These are phyloP conservation scores for Moricandia arvensis DNA, from an alignment of 345 rosid genomes.

Conservation along the genomic window DNA sequence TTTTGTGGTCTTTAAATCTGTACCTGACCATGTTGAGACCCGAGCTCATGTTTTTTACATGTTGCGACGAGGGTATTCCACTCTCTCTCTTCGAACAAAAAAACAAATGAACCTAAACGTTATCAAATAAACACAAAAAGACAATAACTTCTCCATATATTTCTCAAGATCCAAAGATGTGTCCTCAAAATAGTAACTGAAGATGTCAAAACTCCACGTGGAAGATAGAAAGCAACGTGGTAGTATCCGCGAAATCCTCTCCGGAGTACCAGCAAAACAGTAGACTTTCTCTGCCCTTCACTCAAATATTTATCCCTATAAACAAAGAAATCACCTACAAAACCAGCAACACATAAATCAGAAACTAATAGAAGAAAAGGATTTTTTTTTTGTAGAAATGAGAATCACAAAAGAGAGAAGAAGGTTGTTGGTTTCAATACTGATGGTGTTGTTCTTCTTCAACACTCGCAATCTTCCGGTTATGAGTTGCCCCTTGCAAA, in stretches of 20 bases:
- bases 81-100: too few relatives aligned
- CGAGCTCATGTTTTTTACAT: too few relatives aligned
- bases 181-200: slow-evolving; percentile 32
- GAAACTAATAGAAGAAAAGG: not conserved
- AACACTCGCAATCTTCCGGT: slow-evolving; percentile 22
- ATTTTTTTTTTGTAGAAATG: slow-evolving; percentile 1
- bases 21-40: too few relatives aligned
- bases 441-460: slow-evolving; percentile 26
- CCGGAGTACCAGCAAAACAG: slow-evolving; percentile 19
- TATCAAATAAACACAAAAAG: slow-evolving; percentile 7
- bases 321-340: slow-evolving; percentile 3
- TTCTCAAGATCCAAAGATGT: slow-evolving; percentile 27
- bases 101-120: not conserved
- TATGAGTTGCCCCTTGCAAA: slow-evolving; percentile 9
- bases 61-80: too few relatives aligned
- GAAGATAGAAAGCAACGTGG: not conserved
- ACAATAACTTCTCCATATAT: slow-evolving; percentile 6
- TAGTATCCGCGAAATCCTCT: slow-evolving; percentile 15
- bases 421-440: slow-evolving; percentile 8
- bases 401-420: slow-evolving; percentile 3
- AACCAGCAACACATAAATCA: slow-evolving; percentile 17
- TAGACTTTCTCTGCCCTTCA: slow-evolving; percentile 16
- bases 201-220: slow-evolving; percentile 32
- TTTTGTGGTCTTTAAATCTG: too few relatives aligned
- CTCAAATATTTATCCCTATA: slow-evolving; percentile 19